Base-by-base conservation (phyloP, 139 green algal species). In the Chlamydomonas sp. region DNA sequence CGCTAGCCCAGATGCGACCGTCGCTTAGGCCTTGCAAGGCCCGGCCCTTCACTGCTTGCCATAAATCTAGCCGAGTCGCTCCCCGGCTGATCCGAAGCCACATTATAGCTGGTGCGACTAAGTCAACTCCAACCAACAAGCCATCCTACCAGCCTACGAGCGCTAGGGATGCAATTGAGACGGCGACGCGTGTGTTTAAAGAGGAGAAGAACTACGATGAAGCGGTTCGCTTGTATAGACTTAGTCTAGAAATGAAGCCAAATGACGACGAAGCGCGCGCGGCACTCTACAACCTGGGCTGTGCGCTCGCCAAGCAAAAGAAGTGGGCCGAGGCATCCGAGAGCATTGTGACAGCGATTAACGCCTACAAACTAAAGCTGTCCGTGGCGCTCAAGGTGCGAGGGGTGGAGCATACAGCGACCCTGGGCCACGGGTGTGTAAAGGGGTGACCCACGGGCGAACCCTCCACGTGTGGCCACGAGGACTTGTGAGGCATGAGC, bases 261-360 rank as follows among this genome's bases (percentile, higher is more conserved):
- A 97, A 82, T 62, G 88, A 95, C 4, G 96, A 99, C 62, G 97
- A 99, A 86, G 95, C 96, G 2, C 77, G 92, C 8, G 97, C 98
- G 31, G 97, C 97, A 4, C 85, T 96, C 49, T 99, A 99, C 91
- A 99, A 99, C 93, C 85, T 92, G 31, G 98, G 96, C 31, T 99
- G 98, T 81, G 95, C 92, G 15, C 93, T 96, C 57, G 93, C 93
- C 3, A 95, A 96, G 89, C 91, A 96, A 63, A 94, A 96, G 82
- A 91, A 96, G 81, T 99, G 92, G 90, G 86, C 96, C 68, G 83
- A 93, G 18, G 97, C 97, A 2, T 87, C 94, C 9, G 94, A 97
- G 59, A 85, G 91, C 10, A 90, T 99, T 2, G 86, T 92, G 6
- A 60, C 74, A 8, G 96, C 96, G 4, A 91, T 98, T 71, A 98